These are phyloP conservation scores for Diplodia mutila DNA, from an alignment of 2,329 filamentous ascomycete genomes.

Conservation along the genomic window DNA sequence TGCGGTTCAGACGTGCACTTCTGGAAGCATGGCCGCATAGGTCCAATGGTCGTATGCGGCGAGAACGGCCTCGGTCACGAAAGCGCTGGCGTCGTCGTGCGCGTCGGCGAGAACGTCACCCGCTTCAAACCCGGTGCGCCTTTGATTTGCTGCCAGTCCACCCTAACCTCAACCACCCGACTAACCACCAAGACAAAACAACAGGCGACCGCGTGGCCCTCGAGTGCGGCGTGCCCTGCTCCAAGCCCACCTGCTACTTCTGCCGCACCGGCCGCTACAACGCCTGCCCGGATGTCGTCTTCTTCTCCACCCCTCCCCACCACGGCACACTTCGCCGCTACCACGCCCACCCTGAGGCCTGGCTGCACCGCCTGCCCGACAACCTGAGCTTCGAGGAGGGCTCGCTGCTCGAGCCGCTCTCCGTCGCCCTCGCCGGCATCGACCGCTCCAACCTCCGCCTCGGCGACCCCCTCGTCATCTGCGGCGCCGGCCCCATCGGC, in stretches of 20 bases:
- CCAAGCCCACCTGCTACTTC: constrained; percentile 61
- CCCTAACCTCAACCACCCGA: background rate
- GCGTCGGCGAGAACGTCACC: constrained; percentile 70
- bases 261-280: constrained; percentile 64
- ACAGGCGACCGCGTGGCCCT: constrained; percentile 84
- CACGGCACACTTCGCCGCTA: constrained; percentile 68
- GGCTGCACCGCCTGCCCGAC: constrained; percentile 77
- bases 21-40: constrained; percentile 76
- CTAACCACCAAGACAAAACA: constrained; percentile 52
- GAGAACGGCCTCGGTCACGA: constrained; percentile 79
- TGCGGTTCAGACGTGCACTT: constrained; percentile 79
- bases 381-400: constrained; percentile 59
- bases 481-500: constrained; percentile 65
- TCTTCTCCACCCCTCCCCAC: constrained; percentile 72
- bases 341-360: constrained; percentile 82
- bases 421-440: constrained; percentile 63
- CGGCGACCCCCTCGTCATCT: constrained; percentile 57
- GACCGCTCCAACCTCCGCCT: constrained; percentile 55
- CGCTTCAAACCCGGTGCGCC: constrained; percentile 62
- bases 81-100: constrained; percentile 77
- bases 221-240: constrained; percentile 90
- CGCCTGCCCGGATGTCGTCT: constrained; percentile 62
- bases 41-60: constrained; percentile 51
- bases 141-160: too few species aligned
- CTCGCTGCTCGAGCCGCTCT: constrained; percentile 63